Evolutionary conservation across 768 basidiomycete species (phyloP), one percentile per base, ranked within the genome.

Genomic region (Plicaturopsis crispa): DNA sequence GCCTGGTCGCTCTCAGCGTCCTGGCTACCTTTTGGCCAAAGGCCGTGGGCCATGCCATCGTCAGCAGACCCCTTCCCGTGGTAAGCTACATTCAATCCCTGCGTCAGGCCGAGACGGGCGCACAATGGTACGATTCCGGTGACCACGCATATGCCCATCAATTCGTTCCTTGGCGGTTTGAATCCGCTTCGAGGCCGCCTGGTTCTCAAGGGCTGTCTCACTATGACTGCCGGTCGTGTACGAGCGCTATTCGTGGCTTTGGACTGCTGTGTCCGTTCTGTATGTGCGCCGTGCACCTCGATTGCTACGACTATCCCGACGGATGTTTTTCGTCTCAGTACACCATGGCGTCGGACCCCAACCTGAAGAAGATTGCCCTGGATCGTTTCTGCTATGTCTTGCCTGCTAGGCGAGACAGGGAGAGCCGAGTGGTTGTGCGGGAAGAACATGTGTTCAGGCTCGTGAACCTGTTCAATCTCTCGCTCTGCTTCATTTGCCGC

Each of bases 181-280:
- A 48, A 40, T 44, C 51, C 45, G 30, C 49, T 36, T 8, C 47
- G 24, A 17, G 45, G 28, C 48, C 59, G 35, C 30, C 46, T 42
- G 18, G 52, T 38, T 48, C 61, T 56, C 48, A 59, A 34, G 45
- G 62, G 18, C 37, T 53, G 24, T 58, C 69, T 18, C 61, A 65
- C 13, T 54, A 61, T 33, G 61, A 66, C 23, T 91, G 87, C 51
- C 63, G 66, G 10, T 67, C 66, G 12, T 90, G 85, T 49, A 54
- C 59, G 11, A 64, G 61, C 18, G 46, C 57, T 10, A 71, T 89
- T 31, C 52, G 55, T 30, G 85, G 79, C n/a, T 85, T 84, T 50
- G 82, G 78, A 4, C 60, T 92, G 5, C 55, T 79, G 8, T 90
- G 87, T 50, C 70, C 80, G 1, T 69, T 80, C 35, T 88, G 87